Evolutionary conservation across 2,329 filamentous ascomycete species (phyloP).

Genomic region (Ophiostoma australiae): DNA sequence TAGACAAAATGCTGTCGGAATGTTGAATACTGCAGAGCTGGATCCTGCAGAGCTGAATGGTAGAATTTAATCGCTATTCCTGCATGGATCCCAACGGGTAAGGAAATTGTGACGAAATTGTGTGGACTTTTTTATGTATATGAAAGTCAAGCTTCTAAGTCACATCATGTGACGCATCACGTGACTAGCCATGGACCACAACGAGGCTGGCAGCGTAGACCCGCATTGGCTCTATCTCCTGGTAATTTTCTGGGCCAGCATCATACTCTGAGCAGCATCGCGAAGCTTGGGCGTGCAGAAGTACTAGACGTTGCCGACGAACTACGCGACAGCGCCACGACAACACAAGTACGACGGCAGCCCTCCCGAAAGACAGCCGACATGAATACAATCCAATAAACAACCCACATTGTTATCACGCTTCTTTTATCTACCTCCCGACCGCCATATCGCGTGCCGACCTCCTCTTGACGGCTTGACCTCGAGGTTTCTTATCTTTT

Average conservation of each 20-base stretch:
- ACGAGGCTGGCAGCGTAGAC: conserved; percentile 1
- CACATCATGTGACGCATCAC: background rate
- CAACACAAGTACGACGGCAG: background rate
- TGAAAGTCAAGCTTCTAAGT: too few species aligned
- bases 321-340: background rate
- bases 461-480: background rate
- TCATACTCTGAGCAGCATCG: conserved; percentile 6
- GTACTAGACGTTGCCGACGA: background rate
- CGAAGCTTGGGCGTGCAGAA: background rate
- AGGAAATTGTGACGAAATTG: background rate
- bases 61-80: background rate
- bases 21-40: background rate
- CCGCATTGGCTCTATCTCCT: background rate
- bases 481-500: background rate
- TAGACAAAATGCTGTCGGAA: background rate
- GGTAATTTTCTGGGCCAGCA: conserved; percentile 10
- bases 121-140: background rate
- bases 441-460: background rate
- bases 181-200: background rate
- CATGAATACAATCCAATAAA: background rate
- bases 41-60: background rate
- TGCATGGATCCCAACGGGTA: background rate
- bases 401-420: background rate
- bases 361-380: background rate
- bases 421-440: background rate